Conservation (phyloP, 2,329 filamentous ascomycete species). For the Scleromitrula shiraiana region DNA sequence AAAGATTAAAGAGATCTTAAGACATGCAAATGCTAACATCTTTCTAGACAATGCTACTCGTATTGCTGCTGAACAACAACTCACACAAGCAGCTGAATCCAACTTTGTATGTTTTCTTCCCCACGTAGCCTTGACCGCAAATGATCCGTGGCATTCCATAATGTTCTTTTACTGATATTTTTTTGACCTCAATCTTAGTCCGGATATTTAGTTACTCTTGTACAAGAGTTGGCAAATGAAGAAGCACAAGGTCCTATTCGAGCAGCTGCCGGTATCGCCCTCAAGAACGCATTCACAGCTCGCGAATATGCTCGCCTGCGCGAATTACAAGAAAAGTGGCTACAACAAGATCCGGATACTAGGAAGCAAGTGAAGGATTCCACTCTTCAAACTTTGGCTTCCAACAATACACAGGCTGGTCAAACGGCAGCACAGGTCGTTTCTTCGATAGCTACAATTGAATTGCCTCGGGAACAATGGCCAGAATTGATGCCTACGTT, state of each 20-base stretch:
- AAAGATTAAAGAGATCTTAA: background rate
- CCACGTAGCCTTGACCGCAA: conserved; percentile 25
- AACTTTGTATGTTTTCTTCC: conserved; percentile 69
- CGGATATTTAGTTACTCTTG: conserved; percentile 85
- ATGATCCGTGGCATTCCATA: conserved; percentile 14
- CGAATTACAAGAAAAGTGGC: conserved; percentile 90
- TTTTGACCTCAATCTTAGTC: conserved; percentile 48
- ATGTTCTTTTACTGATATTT: conserved; percentile 10
- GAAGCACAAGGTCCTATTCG: conserved; percentile 74
- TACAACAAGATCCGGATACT: conserved; percentile 71
- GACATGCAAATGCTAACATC: conserved; percentile 28
- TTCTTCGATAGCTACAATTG: conserved; percentile 87
- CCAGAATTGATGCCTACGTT: conserved; percentile 79
- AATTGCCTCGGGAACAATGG: conserved; percentile 91
- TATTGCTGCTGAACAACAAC: conserved; percentile 88
- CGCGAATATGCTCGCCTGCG: conserved; percentile 82
- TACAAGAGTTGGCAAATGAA: conserved; percentile 91
- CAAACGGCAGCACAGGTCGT: conserved; percentile 91
- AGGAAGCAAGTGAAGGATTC: conserved; percentile 85
- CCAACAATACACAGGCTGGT: conserved; percentile 73
- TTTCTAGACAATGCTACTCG: conserved; percentile 75
- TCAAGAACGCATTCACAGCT: conserved; percentile 97
- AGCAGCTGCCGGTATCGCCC: conserved; percentile 86
- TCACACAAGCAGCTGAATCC: conserved; percentile 82
- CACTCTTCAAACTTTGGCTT: conserved; percentile 79